Conservation (phyloP, 129 eudicot species). For the Helichrysum umbraculigerum region DNA sequence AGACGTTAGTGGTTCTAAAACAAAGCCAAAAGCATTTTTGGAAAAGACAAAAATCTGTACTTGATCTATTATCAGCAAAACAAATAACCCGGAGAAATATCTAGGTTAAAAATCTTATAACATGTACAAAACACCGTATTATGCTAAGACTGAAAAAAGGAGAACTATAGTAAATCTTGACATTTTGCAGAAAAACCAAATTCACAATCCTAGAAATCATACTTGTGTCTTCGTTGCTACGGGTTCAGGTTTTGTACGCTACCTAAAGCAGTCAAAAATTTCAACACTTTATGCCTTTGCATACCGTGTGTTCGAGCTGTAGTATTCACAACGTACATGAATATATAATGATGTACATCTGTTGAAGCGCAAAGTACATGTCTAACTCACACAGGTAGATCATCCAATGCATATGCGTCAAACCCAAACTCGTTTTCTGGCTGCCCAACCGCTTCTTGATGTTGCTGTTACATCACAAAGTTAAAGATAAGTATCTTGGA, state of each 20-base stretch:
- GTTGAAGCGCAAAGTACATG: conserved; percentile 13
- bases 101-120: background rate
- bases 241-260: conserved; percentile 32
- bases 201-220: conserved; percentile 35
- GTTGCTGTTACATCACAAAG: conserved; percentile 36
- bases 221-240: conserved; percentile 19
- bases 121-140: conserved; percentile 18
- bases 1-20: background rate
- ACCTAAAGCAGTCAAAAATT: conserved; percentile 43
- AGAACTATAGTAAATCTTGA: conserved; percentile 28
- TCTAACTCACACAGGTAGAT: conserved; percentile 57
- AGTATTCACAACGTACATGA: conserved; percentile 29
- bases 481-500: background rate
- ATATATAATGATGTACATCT: conserved; percentile 49
- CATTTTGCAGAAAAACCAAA: conserved; percentile 25
- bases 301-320: conserved; percentile 24
- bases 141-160: conserved; percentile 17
- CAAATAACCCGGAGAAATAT: background rate
- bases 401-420: conserved; percentile 76
- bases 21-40: background rate
- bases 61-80: background rate
- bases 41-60: background rate
- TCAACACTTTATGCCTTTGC: conserved; percentile 46
- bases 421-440: conserved; percentile 59
- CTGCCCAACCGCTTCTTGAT: conserved; percentile 70